These are phyloP conservation scores for Geosmithia morbida DNA, from an alignment of 2,329 filamentous ascomycete species.

Conservation along the genomic window DNA sequence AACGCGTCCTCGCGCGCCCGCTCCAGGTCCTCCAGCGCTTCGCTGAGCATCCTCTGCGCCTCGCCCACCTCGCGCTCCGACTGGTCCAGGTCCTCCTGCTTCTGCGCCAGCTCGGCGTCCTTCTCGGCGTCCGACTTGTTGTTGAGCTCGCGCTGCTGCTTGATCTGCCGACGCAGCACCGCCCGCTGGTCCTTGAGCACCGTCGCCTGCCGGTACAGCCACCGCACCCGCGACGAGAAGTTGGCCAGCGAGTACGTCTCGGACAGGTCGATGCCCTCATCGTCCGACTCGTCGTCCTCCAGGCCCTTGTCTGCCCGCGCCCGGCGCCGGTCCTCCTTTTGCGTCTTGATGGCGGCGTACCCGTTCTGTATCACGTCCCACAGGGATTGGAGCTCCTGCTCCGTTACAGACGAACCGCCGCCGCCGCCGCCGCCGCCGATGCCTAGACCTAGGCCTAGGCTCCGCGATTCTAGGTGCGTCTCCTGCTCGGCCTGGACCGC, in stretches of 20 bases:
- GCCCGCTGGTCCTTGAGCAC: conserved; percentile 75
- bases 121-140: conserved; percentile 67
- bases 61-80: conserved; percentile 21
- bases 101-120: conserved; percentile 47
- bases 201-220: conserved; percentile 62
- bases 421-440: conserved; percentile 11
- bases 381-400: conserved; percentile 34
- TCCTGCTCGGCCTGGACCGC: conserved; percentile 45
- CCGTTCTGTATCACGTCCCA: conserved; percentile 40
- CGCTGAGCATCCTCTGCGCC: conserved; percentile 32
- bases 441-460: not conserved
- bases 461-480: conserved; percentile 9
- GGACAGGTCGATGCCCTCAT: conserved; percentile 40
- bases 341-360: conserved; percentile 38
- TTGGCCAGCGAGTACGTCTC: conserved; percentile 59
- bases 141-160: conserved; percentile 88
- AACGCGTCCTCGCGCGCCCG: conserved; percentile 11
- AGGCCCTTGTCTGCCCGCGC: conserved; percentile 41
- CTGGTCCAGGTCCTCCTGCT: conserved; percentile 27
- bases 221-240: conserved; percentile 67
- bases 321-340: conserved; percentile 36
- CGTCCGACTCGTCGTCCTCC: conserved; percentile 43
- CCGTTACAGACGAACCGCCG: conserved; percentile 31
- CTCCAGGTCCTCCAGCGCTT: conserved; percentile 33
- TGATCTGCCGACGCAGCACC: conserved; percentile 81